Base-by-base conservation (phyloP, 1,139 yeast genomes). In the Candida sp. region DNA sequence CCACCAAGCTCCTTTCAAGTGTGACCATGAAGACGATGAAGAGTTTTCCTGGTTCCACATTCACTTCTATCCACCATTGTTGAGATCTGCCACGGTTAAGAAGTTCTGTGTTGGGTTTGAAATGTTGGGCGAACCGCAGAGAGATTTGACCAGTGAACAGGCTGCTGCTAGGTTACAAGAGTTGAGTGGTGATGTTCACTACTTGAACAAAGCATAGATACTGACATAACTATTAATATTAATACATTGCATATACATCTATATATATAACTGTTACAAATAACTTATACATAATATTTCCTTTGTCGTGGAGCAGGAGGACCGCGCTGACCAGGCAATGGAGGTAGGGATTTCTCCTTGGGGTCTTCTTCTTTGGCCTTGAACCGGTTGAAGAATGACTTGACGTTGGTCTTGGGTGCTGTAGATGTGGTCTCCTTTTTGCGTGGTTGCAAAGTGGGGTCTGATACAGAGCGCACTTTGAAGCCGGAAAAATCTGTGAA, bases 21-120 rank as follows among this genome's bases (percentile, higher is more conserved):
- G 77, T 27, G 62, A 70, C 26, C 70, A 74, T 7, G 70, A 73
- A 9, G 74, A 68, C 30, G 71, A 71, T 42, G 73, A 71, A 46
- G 67, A 75, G 4, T 62, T 71, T 34, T 80, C 86, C 52, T 89
- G 90, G 83, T 83, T 88, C 68, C 90, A 87, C 59, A 82, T 87
- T 77, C 92, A 88, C 68, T 88, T 88, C 67, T 88, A 87, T 65
- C 94, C 94, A 37, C 94, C 94, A 11, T 74, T 88, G 58, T 75
- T 88, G 60, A 77, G 94, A 57, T 82, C 89, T 11, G 92, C 93
- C 22, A 83, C 91, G 0, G 91, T 88, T 9, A 81, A 85, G 65
- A 88, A 88, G 69, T 88, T 88, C 69, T 77, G 87, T 63, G 93
- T 87, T 40, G 94, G 93, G 1, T 86, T 86, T 62, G 93, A 88